Percentiles rank a stretch among this genome's conserved stretches.
Evolutionary conservation across 2,329 filamentous ascomycete genomes (phyloP).

Genomic region (Aspergillus cejpii): DNA sequence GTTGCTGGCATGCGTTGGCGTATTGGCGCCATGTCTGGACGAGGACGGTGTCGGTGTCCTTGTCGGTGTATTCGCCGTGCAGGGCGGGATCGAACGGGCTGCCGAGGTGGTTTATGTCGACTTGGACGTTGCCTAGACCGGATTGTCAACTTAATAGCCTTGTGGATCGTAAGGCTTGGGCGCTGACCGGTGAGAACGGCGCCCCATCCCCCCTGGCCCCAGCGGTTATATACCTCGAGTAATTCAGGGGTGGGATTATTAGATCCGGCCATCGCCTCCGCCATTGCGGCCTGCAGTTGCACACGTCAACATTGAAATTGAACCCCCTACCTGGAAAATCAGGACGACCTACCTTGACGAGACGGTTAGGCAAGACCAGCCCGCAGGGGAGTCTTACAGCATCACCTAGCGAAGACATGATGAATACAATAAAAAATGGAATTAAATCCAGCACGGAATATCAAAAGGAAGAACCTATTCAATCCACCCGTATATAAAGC

Average conservation of each 20-base stretch:
- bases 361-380: conserved; percentile 50
- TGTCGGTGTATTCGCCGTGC: conserved; percentile 21
- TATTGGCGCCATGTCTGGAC: conserved; percentile 26
- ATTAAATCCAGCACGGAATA: neutral
- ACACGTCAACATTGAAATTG: too few species aligned
- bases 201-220: conserved; percentile 44
- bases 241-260: conserved; percentile 43
- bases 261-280: conserved; percentile 41
- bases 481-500: too few species aligned
- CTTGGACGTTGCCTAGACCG: conserved; percentile 37
- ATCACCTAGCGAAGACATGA: conserved; percentile 31
- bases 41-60: conserved; percentile 12
- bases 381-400: conserved; percentile 51
- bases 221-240: conserved; percentile 45
- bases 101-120: conserved; percentile 41
- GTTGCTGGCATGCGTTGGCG: conserved; percentile 29
- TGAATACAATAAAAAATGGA: conserved; percentile 5
- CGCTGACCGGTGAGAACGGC: conserved; percentile 41
- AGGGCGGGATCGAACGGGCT: conserved; percentile 27
- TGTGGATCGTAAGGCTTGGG: too few species aligned
- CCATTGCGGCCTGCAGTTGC: conserved; percentile 43
- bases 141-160: neutral
- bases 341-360: conserved; percentile 39
- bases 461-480: neutral
- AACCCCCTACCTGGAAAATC: too few species aligned